phyloP scores from a whole-genome alignment of 2,329 filamentous ascomycete species.

The Verticillium nonalfalfae region DNA sequence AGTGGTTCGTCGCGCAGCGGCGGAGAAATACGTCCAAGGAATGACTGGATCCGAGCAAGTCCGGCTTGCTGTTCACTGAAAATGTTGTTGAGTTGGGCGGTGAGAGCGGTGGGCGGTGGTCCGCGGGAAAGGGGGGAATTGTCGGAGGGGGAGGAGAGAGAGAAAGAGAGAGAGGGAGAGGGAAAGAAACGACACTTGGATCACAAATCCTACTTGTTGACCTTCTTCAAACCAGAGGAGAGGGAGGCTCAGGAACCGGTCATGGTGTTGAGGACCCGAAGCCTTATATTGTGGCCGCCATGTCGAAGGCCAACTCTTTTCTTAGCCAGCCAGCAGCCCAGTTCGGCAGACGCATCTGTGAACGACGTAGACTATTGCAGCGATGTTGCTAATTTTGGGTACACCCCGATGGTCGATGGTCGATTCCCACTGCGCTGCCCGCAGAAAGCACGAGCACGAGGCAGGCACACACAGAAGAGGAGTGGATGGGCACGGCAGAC shows the following conservation, averaged over 20 bases:
- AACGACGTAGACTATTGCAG: slow-evolving; percentile 7
- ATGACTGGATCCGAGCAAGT: slow-evolving; percentile 52
- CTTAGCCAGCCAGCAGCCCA: slow-evolving; percentile 3
- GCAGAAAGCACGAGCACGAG: neutral
- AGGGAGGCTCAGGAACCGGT: slow-evolving; percentile 32
- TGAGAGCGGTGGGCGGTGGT: slow-evolving; percentile 22
- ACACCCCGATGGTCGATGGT: slow-evolving; percentile 5
- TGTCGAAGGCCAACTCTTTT: slow-evolving; percentile 26
- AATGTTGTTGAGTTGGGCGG: slow-evolving; percentile 10
- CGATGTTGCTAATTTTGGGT: slow-evolving; percentile 13
- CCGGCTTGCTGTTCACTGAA: slow-evolving; percentile 48
- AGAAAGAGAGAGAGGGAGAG: slow-evolving; percentile 28
- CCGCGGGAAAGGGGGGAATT: slow-evolving; percentile 14
- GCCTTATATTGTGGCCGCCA: slow-evolving; percentile 52
- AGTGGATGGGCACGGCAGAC: slow-evolving; percentile 1
- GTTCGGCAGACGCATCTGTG: slow-evolving; percentile 7
- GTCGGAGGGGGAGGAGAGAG: slow-evolving; percentile 15
- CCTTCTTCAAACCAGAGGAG: slow-evolving; percentile 31
- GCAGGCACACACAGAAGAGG: neutral
- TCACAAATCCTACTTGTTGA: slow-evolving; percentile 31
- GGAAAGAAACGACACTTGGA: slow-evolving; percentile 45
- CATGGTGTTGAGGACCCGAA: slow-evolving; percentile 37
- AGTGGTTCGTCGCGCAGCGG: neutral
- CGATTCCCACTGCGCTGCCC: neutral
- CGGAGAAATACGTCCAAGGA: slow-evolving; percentile 8